Evolutionary conservation across 805 yeast genomes (phyloP), one percentile per base, ranked within the genome.

Genomic region (Starmerella cellae): DNA sequence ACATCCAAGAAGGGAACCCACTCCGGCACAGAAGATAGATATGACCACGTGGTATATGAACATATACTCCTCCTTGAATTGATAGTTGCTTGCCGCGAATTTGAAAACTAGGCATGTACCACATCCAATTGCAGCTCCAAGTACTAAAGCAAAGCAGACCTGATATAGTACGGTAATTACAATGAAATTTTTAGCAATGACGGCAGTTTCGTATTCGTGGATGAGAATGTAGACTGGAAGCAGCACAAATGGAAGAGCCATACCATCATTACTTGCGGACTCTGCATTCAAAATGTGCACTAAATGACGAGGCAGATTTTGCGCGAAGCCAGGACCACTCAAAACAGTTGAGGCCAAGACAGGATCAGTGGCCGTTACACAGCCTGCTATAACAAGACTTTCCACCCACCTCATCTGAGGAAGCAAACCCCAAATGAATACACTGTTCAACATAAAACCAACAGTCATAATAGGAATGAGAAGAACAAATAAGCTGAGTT

Each of bases 341-440:
- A 53, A 41, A 1, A 82, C 81, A 33, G 79, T 79, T 33, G 53
- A 49, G 14, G 54, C 53, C 3, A 50, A 43, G 35, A 79, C 80
- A 2, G 85, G 87, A 58, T 79, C 87, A 0, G 87, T 79, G 6
- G 85, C 84, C 0, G 87, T 79, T 40, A 78, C 72, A 57, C 85
- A 78, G 2, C 82, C 82, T 10, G 75, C 69, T 1, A 79, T 74
- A 39, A 78, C 62, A 26, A 79, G 67, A 5, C 75, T 73, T 38
- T 75, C 72, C 18, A 72, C 59, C 55, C 72, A 77, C 27, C 62
- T 60, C 43, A 77, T 62, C 23, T 69, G 69, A 0, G 82, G 82
- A 26, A 78, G 70, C 37, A 77, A 62, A 6, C 65, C 60, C 75
- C 78, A 79, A 26, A 77, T 67, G 49, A 79, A 75, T 4, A 75